Evolutionary conservation across 164 flowering plant species (phyloP).

Genomic region (Sedum album): DNA sequence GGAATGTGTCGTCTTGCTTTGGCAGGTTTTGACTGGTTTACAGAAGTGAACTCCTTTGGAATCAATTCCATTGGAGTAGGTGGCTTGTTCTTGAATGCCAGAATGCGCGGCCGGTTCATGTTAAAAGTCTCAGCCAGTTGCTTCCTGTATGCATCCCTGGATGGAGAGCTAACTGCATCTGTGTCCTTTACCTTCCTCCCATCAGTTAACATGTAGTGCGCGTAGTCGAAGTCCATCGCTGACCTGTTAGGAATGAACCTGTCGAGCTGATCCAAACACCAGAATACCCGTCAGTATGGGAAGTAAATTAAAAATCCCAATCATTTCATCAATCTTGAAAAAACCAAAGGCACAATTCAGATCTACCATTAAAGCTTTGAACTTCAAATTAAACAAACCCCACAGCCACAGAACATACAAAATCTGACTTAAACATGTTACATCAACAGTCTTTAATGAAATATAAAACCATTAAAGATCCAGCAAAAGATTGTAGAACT

Average conservation of each 20-base stretch:
- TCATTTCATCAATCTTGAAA: neutral
- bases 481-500: too few species aligned
- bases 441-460: too few species aligned
- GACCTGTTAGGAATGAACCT: slow-evolving; percentile 13
- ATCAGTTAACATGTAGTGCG: slow-evolving; percentile 14
- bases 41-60: slow-evolving; percentile 3
- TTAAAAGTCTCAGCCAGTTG: slow-evolving; percentile 12
- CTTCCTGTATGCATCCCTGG: slow-evolving; percentile 13
- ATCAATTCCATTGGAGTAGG: slow-evolving; percentile 8
- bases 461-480: too few species aligned
- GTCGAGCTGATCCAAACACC: slow-evolving; percentile 7
- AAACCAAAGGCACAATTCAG: neutral
- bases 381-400: neutral
- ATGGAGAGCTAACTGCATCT: slow-evolving; percentile 12
- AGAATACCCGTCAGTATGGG: neutral
- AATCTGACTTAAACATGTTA: too few species aligned
- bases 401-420: too few species aligned
- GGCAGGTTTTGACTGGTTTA: slow-evolving; percentile 8
- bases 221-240: slow-evolving; percentile 13
- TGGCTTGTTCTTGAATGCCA: slow-evolving; percentile 14
- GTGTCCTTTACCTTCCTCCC: slow-evolving; percentile 15
- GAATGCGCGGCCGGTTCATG: slow-evolving; percentile 10
- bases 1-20: slow-evolving; percentile 12
- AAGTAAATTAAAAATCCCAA: neutral
- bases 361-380: neutral